A percentile compares a stretch with the other conserved stretches of the same genome.
phyloP scores from a whole-genome alignment of 192 early-diverging fungal species.

The Coemansia sp. region DNA sequence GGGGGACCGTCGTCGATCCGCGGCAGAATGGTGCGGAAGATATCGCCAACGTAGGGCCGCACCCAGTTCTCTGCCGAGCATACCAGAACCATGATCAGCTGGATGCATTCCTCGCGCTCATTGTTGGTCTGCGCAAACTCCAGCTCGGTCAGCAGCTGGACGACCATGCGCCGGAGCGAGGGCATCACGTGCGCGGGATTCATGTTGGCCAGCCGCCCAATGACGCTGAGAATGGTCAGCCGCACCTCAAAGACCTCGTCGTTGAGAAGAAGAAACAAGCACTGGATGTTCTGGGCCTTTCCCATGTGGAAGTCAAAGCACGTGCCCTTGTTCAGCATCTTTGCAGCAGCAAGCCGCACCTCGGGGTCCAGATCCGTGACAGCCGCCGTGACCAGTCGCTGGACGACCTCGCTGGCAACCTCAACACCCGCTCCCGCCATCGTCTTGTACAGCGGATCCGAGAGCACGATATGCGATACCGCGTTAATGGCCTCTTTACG shows the following conservation, averaged over 20 bases:
- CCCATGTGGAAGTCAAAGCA: conserved; percentile 90
- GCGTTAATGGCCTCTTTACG: conserved; percentile 75
- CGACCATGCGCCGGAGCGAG: conserved; percentile 83
- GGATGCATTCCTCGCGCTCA: conserved; percentile 47
- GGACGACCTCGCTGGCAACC: conserved; percentile 83
- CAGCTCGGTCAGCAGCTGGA: conserved; percentile 89
- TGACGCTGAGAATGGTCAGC: conserved; percentile 77
- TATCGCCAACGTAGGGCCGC: conserved; percentile 91
- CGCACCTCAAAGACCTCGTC: conserved; percentile 92
- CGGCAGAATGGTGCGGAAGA: conserved; percentile 80
- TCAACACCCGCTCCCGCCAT: conserved; percentile 72
- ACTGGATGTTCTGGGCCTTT: conserved; percentile 88
- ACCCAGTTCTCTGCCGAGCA: conserved; percentile 78
- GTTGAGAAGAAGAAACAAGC: conserved; percentile 87
- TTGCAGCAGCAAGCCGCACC: conserved; percentile 29
- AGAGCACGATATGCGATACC: conserved; percentile 79
- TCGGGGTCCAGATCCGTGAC: conserved; percentile 70
- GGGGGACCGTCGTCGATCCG: conserved; percentile 78
- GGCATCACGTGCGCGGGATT: conserved; percentile 98
- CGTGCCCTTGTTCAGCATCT: conserved; percentile 58
- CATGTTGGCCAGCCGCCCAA: conserved; percentile 84
- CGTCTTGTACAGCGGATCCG: conserved; percentile 85
- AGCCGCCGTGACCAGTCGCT: conserved; percentile 82
- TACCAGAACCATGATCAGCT: conserved; percentile 77
- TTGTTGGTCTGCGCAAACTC: conserved; percentile 76